A percentile compares a stretch with the other conserved stretches of the same genome.
Conservation (phyloP, 805 yeast species). For the Candida methanosorbosa region DNA sequence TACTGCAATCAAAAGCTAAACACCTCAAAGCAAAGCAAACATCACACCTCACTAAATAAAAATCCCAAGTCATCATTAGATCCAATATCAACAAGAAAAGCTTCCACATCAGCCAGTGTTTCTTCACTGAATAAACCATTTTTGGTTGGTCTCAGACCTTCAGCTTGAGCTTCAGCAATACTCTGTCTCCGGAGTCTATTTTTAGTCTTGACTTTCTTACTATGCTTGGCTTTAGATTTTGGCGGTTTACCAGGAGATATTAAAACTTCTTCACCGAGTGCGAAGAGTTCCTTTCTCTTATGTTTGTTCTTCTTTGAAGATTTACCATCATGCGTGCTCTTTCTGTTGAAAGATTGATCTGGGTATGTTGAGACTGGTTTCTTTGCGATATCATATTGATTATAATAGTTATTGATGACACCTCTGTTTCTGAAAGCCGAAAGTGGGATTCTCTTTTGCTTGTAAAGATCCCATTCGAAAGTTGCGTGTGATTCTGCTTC, state of each 20-base stretch:
- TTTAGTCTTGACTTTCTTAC: slow-evolving; percentile 8
- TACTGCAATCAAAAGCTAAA: too few species aligned
- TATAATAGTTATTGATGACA: slow-evolving; percentile 17
- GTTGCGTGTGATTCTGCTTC: slow-evolving; percentile 30
- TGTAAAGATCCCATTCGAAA: slow-evolving; percentile 17
- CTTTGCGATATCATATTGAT: slow-evolving; percentile 1
- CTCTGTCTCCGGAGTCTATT: slow-evolving; percentile 51
- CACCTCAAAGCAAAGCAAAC: background rate
- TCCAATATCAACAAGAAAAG: slow-evolving; percentile 46
- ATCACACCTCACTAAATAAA: slow-evolving; percentile 21
- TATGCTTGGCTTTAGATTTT: background rate
- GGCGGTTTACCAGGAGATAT: slow-evolving; percentile 5
- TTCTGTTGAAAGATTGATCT: background rate
- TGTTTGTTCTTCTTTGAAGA: slow-evolving; percentile 22
- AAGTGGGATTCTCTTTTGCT: slow-evolving; percentile 56
- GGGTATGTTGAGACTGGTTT: background rate
- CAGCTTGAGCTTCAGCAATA: slow-evolving; percentile 65
- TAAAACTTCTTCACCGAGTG: slow-evolving; percentile 16
- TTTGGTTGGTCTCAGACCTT: slow-evolving; percentile 67
- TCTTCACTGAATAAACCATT: slow-evolving; percentile 72
- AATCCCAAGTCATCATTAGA: slow-evolving; percentile 30
- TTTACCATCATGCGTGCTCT: background rate
- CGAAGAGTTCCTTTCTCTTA: slow-evolving; percentile 18
- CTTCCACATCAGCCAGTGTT: slow-evolving; percentile 68
- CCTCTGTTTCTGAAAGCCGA: slow-evolving; percentile 89